A percentile compares a stretch with the other conserved stretches of the same genome.
Conservation (phyloP, 208 protist genomes). For the Crithidia acanthocephali region DNA sequence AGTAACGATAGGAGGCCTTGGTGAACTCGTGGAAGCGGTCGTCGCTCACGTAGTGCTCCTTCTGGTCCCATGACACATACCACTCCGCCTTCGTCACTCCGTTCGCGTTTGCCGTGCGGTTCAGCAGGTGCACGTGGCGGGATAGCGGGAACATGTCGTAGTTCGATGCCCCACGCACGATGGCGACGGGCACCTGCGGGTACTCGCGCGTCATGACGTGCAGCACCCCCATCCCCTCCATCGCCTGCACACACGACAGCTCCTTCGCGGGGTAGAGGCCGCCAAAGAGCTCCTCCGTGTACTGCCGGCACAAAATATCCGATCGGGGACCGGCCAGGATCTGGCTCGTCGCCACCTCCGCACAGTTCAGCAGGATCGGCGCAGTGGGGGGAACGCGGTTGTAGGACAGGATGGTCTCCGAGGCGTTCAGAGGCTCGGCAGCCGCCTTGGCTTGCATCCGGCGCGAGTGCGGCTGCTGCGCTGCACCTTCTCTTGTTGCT, state of each 20-base stretch:
- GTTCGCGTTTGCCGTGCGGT: conserved; percentile 17
- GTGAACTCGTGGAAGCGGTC: conserved; percentile 42
- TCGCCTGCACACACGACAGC: conserved; percentile 59
- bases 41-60: conserved; percentile 45
- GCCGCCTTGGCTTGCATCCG: neutral
- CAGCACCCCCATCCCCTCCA: conserved; percentile 60
- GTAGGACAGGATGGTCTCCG: conserved; percentile 25
- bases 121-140: conserved; percentile 29
- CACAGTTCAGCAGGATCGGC: conserved; percentile 56
- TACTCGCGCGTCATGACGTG: conserved; percentile 47
- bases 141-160: conserved; percentile 63
- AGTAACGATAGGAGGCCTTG: conserved; percentile 55
- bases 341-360: conserved; percentile 51
- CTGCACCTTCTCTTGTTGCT: neutral
- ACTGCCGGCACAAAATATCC: conserved; percentile 57
- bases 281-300: conserved; percentile 43
- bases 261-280: conserved; percentile 31
- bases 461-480: neutral
- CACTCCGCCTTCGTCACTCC: conserved; percentile 7
- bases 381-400: conserved; percentile 33
- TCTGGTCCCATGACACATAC: conserved; percentile 58
- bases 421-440: conserved; percentile 4
- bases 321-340: conserved; percentile 50
- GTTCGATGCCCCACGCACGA: conserved; percentile 56
- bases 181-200: conserved; percentile 51